These are phyloP conservation scores for Yamadazyma dendronema DNA, from an alignment of 1,139 yeast genomes.

Conservation along the genomic window DNA sequence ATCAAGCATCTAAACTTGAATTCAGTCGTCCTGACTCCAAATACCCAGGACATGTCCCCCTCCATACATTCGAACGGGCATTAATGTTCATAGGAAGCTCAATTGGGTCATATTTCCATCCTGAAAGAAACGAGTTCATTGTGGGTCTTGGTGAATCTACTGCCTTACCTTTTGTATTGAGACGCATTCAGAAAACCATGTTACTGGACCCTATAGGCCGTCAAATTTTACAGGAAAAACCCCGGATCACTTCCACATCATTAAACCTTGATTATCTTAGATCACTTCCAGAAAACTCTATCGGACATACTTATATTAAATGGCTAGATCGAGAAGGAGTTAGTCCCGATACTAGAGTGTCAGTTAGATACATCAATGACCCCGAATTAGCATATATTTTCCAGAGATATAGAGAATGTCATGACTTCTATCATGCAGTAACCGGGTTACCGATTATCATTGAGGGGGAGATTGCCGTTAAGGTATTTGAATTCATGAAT, in stretches of 20 bases:
- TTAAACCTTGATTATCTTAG: constrained; percentile 63
- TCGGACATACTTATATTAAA: constrained; percentile 74
- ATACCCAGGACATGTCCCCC: constrained; percentile 82
- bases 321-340: constrained; percentile 90
- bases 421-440: constrained; percentile 92
- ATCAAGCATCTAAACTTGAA: constrained; percentile 25
- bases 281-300: constrained; percentile 61
- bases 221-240: constrained; percentile 71
- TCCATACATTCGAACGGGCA: constrained; percentile 60
- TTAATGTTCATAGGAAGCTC: constrained; percentile 74
- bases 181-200: constrained; percentile 67
- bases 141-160: constrained; percentile 96
- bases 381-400: constrained; percentile 88
- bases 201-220: constrained; percentile 74
- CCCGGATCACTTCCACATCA: constrained; percentile 75
- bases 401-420: constrained; percentile 94
- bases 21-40: constrained; percentile 45
- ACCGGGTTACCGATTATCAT: constrained; percentile 87
- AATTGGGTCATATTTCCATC: constrained; percentile 79
- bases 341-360: constrained; percentile 89
- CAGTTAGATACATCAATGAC: constrained; percentile 83
- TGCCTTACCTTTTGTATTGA: constrained; percentile 69
- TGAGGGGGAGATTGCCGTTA: constrained; percentile 94
- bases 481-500: constrained; percentile 89
- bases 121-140: constrained; percentile 73